Conservation (phyloP, 2,329 filamentous ascomycete genomes). For the Sclerotinia minor region DNA sequence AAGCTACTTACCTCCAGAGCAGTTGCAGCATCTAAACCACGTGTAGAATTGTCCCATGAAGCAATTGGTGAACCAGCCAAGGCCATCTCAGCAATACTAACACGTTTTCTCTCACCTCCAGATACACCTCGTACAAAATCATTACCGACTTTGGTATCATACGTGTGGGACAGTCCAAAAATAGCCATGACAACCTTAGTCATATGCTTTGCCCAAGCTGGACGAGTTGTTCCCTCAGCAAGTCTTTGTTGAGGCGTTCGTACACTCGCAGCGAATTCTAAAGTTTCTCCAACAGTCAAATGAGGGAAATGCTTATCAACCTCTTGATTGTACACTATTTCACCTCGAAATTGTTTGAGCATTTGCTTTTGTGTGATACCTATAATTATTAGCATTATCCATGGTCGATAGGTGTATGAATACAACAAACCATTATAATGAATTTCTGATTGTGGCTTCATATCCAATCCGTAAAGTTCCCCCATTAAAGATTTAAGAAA, state of each 20-base stretch:
- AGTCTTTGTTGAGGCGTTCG: conserved; percentile 61
- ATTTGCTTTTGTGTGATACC: too few species aligned
- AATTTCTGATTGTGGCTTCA: too few species aligned
- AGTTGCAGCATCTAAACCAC: conserved; percentile 72
- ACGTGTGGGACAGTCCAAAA: conserved; percentile 68
- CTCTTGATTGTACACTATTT: conserved; percentile 77
- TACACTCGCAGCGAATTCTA: conserved; percentile 70
- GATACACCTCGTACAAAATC: conserved; percentile 70
- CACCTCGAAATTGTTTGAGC: too few species aligned
- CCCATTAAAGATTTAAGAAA: too few species aligned
- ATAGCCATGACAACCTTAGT: conserved; percentile 64
- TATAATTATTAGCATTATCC: too few species aligned
- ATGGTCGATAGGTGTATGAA: too few species aligned
- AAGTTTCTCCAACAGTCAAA: conserved; percentile 71
- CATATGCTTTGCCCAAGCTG: conserved; percentile 48
- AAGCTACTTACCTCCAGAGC: conserved; percentile 51
- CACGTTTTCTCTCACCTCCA: conserved; percentile 74
- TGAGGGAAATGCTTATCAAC: conserved; percentile 74
- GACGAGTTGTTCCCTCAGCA: conserved; percentile 58
- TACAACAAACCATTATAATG: too few species aligned
- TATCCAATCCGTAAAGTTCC: too few species aligned
- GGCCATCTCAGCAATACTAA: conserved; percentile 76
- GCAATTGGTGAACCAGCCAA: conserved; percentile 53
- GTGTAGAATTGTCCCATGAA: conserved; percentile 49
- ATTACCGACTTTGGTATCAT: conserved; percentile 73